Percentiles rank a stretch among this genome's conserved stretches.
These are phyloP conservation scores for Irpex sp. DNA, from an alignment of 1,284 basidiomycete species.

Conservation along the genomic window DNA sequence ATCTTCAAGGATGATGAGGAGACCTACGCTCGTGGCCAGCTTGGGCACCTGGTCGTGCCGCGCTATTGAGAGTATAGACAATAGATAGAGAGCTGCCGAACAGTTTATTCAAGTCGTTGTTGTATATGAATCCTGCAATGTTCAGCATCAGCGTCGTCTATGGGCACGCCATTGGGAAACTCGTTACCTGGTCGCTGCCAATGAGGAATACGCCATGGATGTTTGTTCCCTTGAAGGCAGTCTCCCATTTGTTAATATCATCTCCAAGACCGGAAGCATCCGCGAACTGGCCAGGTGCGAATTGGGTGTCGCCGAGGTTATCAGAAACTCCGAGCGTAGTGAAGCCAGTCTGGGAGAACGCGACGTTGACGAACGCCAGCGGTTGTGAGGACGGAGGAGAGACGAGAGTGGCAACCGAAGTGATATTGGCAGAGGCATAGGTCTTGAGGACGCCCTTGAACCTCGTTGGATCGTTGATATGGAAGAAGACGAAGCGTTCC, in stretches of 20 bases:
- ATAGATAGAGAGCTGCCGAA: slow-evolving; percentile 7
- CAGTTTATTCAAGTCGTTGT: background rate
- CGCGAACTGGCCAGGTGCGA: slow-evolving; percentile 6
- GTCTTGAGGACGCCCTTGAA: slow-evolving; percentile 9
- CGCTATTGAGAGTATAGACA: background rate
- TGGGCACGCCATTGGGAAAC: too few species aligned
- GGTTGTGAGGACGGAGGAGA: slow-evolving; percentile 5
- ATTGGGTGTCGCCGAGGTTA: slow-evolving; percentile 4
- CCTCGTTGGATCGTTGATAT: slow-evolving; percentile 7
- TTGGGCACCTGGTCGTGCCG: slow-evolving; percentile 6
- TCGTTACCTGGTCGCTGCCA: slow-evolving; percentile 9
- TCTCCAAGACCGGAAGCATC: slow-evolving; percentile 9
- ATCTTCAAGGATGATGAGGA: too few species aligned
- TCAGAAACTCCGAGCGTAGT: slow-evolving; percentile 7
- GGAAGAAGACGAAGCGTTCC: slow-evolving; percentile 10
- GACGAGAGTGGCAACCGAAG: slow-evolving; percentile 8
- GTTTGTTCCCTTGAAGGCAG: slow-evolving; percentile 6
- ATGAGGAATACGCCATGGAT: slow-evolving; percentile 12
- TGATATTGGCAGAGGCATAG: slow-evolving; percentile 6
- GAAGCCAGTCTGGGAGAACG: slow-evolving; percentile 8
- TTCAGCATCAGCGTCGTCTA: background rate
- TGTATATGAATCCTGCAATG: slow-evolving; percentile 1
- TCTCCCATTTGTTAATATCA: slow-evolving; percentile 3
- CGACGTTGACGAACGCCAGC: slow-evolving; percentile 9
- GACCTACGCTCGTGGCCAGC: slow-evolving; percentile 12